Evolutionary conservation across 768 basidiomycete genomes (phyloP).

Genomic region (Calocybe cyanea): DNA sequence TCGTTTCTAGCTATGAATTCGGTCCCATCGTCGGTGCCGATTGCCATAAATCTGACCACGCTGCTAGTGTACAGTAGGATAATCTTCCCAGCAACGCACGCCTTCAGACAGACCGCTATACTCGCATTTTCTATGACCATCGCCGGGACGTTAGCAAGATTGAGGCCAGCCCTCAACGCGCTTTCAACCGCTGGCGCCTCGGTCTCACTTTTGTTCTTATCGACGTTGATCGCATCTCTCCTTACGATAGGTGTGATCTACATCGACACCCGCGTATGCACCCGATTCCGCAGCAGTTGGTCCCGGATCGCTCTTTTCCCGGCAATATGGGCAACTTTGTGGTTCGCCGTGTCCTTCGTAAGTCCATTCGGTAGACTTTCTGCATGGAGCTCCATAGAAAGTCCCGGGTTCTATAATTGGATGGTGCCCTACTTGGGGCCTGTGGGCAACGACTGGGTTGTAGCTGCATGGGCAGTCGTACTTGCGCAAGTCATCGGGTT

Average conservation of each 20-base stretch:
- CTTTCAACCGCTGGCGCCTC: constrained; percentile 52
- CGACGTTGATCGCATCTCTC: constrained; percentile 42
- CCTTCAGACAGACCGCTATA: constrained; percentile 19
- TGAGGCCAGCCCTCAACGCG: constrained; percentile 45
- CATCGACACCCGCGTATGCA: constrained; percentile 32
- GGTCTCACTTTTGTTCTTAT: constrained; percentile 36
- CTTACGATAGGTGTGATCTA: constrained; percentile 38
- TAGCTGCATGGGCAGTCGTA: constrained; percentile 73
- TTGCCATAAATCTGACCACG: constrained; percentile 24
- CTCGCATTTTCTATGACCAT: constrained; percentile 35
- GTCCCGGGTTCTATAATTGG: constrained; percentile 60
- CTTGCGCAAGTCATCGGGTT: constrained; percentile 47
- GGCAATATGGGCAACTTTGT: constrained; percentile 60
- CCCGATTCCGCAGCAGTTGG: constrained; percentile 31
- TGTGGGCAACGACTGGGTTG: constrained; percentile 65
- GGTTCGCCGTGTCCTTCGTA: constrained; percentile 48
- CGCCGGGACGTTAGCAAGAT: constrained; percentile 38
- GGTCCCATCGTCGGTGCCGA: constrained; percentile 22
- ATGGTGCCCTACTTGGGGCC: constrained; percentile 55
- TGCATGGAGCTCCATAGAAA: constrained; percentile 63
- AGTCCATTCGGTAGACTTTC: constrained; percentile 71
- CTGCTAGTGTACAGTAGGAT: constrained; percentile 35
- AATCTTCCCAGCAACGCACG: constrained; percentile 25
- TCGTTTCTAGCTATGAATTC: constrained; percentile 22
- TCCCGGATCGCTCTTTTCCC: constrained; percentile 59